Conservation (phyloP, 2,329 filamentous ascomycete genomes). For the Moelleriella libera region DNA sequence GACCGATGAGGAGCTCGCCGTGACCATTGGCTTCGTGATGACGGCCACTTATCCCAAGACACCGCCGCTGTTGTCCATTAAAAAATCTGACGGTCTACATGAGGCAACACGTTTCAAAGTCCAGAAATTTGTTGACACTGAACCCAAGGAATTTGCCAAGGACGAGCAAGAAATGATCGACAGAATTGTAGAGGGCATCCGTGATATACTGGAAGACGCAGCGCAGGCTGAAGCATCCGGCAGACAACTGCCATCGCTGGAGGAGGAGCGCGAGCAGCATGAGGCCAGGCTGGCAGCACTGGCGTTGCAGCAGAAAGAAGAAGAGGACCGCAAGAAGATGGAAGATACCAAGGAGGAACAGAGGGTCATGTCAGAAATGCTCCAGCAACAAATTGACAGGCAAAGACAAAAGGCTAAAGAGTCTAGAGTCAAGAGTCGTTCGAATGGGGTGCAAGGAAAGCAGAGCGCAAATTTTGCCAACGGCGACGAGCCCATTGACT, state of each 20-base stretch:
- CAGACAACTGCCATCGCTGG: constrained; percentile 67
- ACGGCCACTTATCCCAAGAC: constrained; percentile 88
- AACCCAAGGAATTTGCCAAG: constrained; percentile 37
- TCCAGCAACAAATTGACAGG: constrained; percentile 57
- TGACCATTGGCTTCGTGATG: constrained; percentile 64
- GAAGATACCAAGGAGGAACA: constrained; percentile 55
- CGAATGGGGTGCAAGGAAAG: constrained; percentile 18
- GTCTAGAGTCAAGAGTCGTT: constrained; percentile 44
- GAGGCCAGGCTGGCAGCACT: constrained; percentile 55
- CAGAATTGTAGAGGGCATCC: constrained; percentile 52
- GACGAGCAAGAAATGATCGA: constrained; percentile 47
- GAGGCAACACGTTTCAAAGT: constrained; percentile 60
- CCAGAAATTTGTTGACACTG: constrained; percentile 44
- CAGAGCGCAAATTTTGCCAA: constrained; percentile 13
- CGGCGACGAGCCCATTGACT: constrained; percentile 31
- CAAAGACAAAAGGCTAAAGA: constrained; percentile 52
- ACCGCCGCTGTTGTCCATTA: constrained; percentile 56
- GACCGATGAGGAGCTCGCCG: constrained; percentile 55
- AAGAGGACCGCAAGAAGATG: constrained; percentile 35
- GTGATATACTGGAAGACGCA: constrained; percentile 75
- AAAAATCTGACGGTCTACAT: constrained; percentile 48
- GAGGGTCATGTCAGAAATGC: constrained; percentile 52
- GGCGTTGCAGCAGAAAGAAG: constrained; percentile 40
- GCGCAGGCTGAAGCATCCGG: constrained; percentile 62
- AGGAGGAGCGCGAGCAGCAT: constrained; percentile 76